Base-by-base conservation (phyloP, 1,139 yeast species). In the Diutina sp. region DNA sequence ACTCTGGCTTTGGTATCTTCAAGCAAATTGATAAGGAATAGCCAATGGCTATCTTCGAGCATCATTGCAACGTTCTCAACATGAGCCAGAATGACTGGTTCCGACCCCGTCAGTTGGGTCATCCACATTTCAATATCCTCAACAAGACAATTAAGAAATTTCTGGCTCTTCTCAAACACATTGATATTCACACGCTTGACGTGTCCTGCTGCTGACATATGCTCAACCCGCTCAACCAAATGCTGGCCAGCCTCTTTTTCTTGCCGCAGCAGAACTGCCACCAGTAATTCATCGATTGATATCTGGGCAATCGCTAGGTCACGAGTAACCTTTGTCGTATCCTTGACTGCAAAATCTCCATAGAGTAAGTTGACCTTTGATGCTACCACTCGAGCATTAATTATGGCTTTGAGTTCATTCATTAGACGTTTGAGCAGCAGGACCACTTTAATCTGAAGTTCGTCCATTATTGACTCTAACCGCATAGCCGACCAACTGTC, bases 361-460 rank as follows among this genome's bases (percentile, higher is more conserved):
- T 29, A 8, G 29, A 38, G 11, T n/a, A 50, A 6, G 28, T 30
- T 12, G n/a, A n/a, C 44, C 14, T 38, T 30, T 4, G 53, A 28
- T 7, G 29, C 45, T 11, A 16, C 28, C n/a, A 50, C 44, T 18
- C 53, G 21, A 5, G 28, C 28, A 6, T n/a, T 30, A 8, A 50
- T 21, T 18, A 50, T 28, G 16, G 53, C 44, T 29, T 50, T 50
- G 14, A 14, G 21, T n/a, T 50, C 53, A 8, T 16, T 18, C 53
- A 50, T 68, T 28, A 74, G 65, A 11, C 61, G 62, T 41, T 73
- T 70, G 18, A 86, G 65, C 18, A 71, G 66, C 46, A 67, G 68
- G 12, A 88, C 73, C 2, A 86, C 80, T n/a, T 80, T 78, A 30
- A 80, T 69, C 59, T 90, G 95, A 25, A 90, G 69, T 21, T 68